Base-by-base conservation (phyloP, 2,329 filamentous ascomycete genomes). In the Dichotomopilus funicola region DNA sequence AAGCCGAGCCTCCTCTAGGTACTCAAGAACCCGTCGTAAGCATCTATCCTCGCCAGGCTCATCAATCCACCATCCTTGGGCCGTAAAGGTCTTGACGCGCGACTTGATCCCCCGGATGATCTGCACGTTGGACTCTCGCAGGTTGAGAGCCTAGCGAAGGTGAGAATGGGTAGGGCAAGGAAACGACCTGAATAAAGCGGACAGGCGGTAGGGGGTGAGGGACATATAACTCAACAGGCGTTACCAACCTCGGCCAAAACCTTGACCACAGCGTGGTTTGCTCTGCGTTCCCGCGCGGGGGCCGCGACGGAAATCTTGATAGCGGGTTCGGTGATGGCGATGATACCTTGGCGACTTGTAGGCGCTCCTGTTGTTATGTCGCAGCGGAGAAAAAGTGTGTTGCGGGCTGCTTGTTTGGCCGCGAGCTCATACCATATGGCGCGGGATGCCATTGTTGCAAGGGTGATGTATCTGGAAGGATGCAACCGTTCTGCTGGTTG, bases 251-350 rank as follows among this genome's bases (percentile, higher is more conserved):
- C 72, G 60, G 85, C 84, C 54, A 90, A 71, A 4, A 89, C 70
- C 40, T 78, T 73, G 49, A 82, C 71, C 2, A 88, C 82, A 4
- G 86, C 85, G 65, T 79, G 80, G 65, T 89, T 89, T 5, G 86
- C 81, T 65, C 87, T 83, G 11, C 85, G 85, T 11, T 88, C 83
- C 58, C 78, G 76, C 9, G 86, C 77, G 60, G 79, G 83, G 0
- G 84, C 85, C 0, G 85, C 71, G 2, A 89, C 85, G 48, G 83
- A 86, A 1, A 90, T 67, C 57, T 87, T 79, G 47, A 89, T 76
- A 2, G 71, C 72, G 6, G 80, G 75, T 31, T 82, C 75, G 0
- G 77, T 77, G 4, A 89, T 69, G 0, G 75, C 73, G 2, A 72
- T 65, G 45, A 89, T 74, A 11, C 86, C 86, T 62, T 87, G 79